These are phyloP conservation scores for Pisolithus orientalis DNA, from an alignment of 768 basidiomycete genomes.

Conservation along the genomic window DNA sequence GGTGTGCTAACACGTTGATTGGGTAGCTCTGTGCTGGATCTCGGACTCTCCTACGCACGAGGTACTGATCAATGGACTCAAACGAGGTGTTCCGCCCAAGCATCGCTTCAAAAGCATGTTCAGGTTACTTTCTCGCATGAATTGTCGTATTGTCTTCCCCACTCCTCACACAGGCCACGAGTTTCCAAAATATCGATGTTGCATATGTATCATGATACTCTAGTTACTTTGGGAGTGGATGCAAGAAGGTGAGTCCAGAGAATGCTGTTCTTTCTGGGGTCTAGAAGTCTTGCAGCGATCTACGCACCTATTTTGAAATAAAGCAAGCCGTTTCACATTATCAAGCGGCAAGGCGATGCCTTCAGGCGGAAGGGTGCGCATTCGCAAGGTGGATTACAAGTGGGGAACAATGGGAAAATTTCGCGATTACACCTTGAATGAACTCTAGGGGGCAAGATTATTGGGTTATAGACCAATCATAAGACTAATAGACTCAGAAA, in stretches of 20 bases:
- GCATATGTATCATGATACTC: conserved; percentile 33
- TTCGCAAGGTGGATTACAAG: conserved; percentile 62
- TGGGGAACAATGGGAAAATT: conserved; percentile 48
- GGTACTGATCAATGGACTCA: conserved; percentile 73
- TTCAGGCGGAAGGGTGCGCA: conserved; percentile 38
- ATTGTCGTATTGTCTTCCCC: not conserved
- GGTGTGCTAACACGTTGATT: not conserved
- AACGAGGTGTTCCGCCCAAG: conserved; percentile 70
- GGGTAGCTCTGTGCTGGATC: conserved; percentile 65
- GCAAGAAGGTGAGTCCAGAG: conserved; percentile 7
- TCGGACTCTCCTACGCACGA: conserved; percentile 49
- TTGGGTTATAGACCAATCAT: too few relatives aligned
- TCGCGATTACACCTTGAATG: conserved; percentile 22
- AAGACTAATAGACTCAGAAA: not conserved
- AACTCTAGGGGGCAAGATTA: not conserved
- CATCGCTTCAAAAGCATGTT: conserved; percentile 57
- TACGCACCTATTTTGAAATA: conserved; percentile 37
- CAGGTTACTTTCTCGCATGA: conserved; percentile 36
- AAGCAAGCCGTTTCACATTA: conserved; percentile 43
- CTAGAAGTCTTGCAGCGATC: conserved; percentile 8
- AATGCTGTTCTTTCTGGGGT: not conserved
- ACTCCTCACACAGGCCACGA: conserved; percentile 34
- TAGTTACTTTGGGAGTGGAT: conserved; percentile 9
- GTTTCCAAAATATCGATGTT: conserved; percentile 52
- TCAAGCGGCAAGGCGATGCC: conserved; percentile 42